Evolutionary conservation across 1,284 basidiomycete species (phyloP).

Genomic region (Leccinum pachyderme): DNA sequence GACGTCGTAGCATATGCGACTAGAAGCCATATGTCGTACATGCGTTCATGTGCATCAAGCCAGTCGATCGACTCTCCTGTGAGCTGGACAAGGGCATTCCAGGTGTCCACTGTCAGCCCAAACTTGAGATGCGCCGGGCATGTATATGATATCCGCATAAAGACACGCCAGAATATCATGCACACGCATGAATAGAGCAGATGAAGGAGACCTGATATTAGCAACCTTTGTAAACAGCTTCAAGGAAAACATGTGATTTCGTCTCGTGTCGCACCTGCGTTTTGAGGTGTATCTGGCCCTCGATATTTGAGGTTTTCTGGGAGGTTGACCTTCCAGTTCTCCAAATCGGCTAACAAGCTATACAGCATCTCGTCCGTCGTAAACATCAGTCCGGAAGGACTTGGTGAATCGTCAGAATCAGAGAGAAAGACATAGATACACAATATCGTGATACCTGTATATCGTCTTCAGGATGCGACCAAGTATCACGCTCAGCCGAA

Average conservation of each 20-base stretch:
- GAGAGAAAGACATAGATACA: not conserved
- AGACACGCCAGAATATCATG: conserved; percentile 91
- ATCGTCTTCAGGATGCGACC: conserved; percentile 90
- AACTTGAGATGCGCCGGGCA: conserved; percentile 86
- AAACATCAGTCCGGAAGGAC: conserved; percentile 81
- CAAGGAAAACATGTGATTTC: not conserved
- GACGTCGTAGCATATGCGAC: conserved; percentile 88
- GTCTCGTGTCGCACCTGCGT: conserved; percentile 53
- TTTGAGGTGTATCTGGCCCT: conserved; percentile 60
- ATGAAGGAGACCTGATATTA: conserved; percentile 70
- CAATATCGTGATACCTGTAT: conserved; percentile 57
- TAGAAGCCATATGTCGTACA: conserved; percentile 86
- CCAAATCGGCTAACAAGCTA: conserved; percentile 70
- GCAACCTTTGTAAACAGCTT: conserved; percentile 7
- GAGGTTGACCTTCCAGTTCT: conserved; percentile 73
- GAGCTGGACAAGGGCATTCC: conserved; percentile 70
- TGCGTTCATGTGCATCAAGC: conserved; percentile 77
- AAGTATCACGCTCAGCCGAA: conserved; percentile 83
- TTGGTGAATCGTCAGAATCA: conserved; percentile 32
- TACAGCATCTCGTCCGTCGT: conserved; percentile 78
- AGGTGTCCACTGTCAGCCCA: conserved; percentile 74
- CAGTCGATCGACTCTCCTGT: conserved; percentile 86
- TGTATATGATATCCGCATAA: conserved; percentile 91
- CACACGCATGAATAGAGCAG: conserved; percentile 83
- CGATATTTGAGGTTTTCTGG: conserved; percentile 74